Base-by-base conservation (phyloP, 768 basidiomycete species). In the Panus rudis region DNA sequence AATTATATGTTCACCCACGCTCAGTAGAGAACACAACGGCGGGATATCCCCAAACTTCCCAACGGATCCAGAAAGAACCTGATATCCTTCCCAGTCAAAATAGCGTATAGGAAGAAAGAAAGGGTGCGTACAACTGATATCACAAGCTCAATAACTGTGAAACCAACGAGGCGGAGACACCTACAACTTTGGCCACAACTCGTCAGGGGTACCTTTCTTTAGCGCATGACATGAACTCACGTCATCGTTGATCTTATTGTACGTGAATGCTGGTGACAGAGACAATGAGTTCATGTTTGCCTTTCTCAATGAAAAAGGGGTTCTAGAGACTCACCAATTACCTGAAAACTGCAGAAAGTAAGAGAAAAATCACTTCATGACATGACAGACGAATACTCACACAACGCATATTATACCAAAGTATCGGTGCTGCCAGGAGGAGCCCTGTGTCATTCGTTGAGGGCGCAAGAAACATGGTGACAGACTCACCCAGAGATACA, bases 1-100 rank as follows among this genome's bases (percentile, higher is more conserved):
- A 13, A 25, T 28, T 28, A 17, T 12, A 14, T 27, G 38, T 32
- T 20, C 2, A 10, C 44, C 12, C 22, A 50, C 51, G 47, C 48
- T 51, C 50, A 20, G 49, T 39, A 16, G 50, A 46, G 33, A 54
- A 54, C 12, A 54, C 24, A n/a, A 54, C 46, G 16, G 43, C 44
- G 22, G 47, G 48, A 34, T 57, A 60, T 3, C 47, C 56, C 53
- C 54, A 55, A 11, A 52, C 47, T 45, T 62, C 59, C 55, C 59
- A 62, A 21, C 43, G 50, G 34, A 60, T 56, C 59, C 57, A 62
- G 48, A 60, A 57, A 2, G 43, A 28, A 42, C 61, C 52, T 54
- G 19, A 20, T 24, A 28, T 8, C 14, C 21, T 26, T 17, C 20
- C 11, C 11, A n/a, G 10, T 7, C 21, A 17, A 2, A 28, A 16